Percentiles rank a stretch among this genome's conserved stretches.
These are phyloP conservation scores for Forsythia viridissima DNA, from an alignment of 257 asterid genomes.

Conservation along the genomic window DNA sequence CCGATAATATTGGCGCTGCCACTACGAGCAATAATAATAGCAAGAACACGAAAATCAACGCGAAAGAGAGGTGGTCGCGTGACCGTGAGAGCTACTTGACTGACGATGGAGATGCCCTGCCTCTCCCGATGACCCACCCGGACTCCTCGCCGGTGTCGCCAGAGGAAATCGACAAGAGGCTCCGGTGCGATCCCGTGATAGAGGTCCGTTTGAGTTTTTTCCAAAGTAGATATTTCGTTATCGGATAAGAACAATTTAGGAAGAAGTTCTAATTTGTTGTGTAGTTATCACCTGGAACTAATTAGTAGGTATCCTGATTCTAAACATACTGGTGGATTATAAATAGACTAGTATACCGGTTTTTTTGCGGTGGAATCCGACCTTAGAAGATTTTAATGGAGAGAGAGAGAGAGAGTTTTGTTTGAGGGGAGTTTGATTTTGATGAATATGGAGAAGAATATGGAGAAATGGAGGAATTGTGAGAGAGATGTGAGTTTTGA, in stretches of 20 bases:
- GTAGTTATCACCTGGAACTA: background rate
- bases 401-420: too few relatives aligned
- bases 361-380: too few relatives aligned
- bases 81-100: constrained; percentile 72
- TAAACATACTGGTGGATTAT: background rate
- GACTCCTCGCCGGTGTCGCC: constrained; percentile 58
- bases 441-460: too few relatives aligned
- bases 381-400: too few relatives aligned
- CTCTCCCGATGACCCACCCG: constrained; percentile 88
- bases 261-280: background rate
- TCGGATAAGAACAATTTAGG: background rate
- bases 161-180: constrained; percentile 70
- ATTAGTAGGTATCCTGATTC: background rate
- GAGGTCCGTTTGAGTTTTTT: constrained; percentile 36
- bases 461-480: too few relatives aligned
- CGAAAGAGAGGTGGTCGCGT: constrained; percentile 81
- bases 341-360: background rate
- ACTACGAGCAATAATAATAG: constrained; percentile 18
- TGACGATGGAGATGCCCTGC: constrained; percentile 70
- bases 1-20: constrained; percentile 28
- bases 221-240: background rate
- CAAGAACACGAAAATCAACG: constrained; percentile 49
- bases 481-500: too few relatives aligned
- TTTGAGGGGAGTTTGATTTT: too few relatives aligned
- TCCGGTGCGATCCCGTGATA: constrained; percentile 61